Conservation (phyloP, 2,329 filamentous ascomycete genomes). For the Colletotrichum spinosum region DNA sequence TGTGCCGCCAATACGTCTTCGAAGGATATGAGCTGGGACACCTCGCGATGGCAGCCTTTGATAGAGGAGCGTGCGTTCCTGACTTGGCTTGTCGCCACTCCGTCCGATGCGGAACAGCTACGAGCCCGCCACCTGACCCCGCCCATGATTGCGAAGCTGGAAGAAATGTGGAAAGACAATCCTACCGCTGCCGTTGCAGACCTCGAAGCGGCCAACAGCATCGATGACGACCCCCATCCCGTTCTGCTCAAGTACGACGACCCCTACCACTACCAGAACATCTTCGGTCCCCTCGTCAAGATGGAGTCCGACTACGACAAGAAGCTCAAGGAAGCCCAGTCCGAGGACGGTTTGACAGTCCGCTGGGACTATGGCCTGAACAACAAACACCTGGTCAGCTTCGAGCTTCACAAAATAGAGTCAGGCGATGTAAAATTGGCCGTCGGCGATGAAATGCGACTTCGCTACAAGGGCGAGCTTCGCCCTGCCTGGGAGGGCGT, state of each 20-base stretch:
- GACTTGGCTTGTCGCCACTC: conserved; percentile 89
- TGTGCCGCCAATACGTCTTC: conserved; percentile 94
- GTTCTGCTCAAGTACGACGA: conserved; percentile 96
- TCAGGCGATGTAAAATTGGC: conserved; percentile 97
- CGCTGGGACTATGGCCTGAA: conserved; percentile 96
- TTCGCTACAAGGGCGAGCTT: conserved; percentile 95
- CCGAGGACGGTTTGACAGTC: conserved; percentile 93
- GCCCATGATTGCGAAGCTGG: conserved; percentile 94
- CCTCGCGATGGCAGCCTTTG: conserved; percentile 95
- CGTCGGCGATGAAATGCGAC: conserved; percentile 97
- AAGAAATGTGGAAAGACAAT: conserved; percentile 99
- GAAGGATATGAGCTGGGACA: conserved; percentile 99
- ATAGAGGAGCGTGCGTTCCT: conserved; percentile 97
- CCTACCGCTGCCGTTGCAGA: conserved; percentile 88
- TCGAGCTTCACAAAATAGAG: conserved; percentile 96
- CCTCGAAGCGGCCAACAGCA: conserved; percentile 88
- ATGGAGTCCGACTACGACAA: conserved; percentile 99
- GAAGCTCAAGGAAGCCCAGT: conserved; percentile 98
- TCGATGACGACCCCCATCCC: conserved; percentile 94
- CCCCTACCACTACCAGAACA: conserved; percentile 98
- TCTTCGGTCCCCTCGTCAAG: conserved; percentile 97
- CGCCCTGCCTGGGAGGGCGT: conserved; percentile 96
- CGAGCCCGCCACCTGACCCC: conserved; percentile 92
- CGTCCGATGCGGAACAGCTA: conserved; percentile 94
- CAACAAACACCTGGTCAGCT: conserved; percentile 96